Percentiles rank a stretch among this genome's conserved stretches.
Conservation (phyloP, 768 basidiomycete genomes). For the Kwoniella shandongensis region DNA sequence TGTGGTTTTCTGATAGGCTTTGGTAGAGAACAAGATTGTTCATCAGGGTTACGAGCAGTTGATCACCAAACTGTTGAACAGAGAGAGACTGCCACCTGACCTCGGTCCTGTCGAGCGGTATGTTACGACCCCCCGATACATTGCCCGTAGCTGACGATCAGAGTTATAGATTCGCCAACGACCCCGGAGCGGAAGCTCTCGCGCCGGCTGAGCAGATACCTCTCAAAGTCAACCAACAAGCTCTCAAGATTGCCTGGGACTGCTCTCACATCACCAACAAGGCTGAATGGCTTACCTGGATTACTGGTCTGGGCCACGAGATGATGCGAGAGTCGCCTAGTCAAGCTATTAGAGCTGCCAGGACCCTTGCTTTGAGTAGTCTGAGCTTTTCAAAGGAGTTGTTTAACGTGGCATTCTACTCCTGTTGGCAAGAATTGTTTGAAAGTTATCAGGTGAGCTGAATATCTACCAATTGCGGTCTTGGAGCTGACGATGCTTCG, state of each 20-base stretch:
- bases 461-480: neutral
- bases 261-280: slow-evolving; percentile 69
- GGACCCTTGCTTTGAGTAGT: slow-evolving; percentile 88
- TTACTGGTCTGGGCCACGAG: slow-evolving; percentile 86
- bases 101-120: slow-evolving; percentile 68
- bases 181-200: slow-evolving; percentile 45
- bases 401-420: slow-evolving; percentile 97
- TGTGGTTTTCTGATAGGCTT: slow-evolving; percentile 59
- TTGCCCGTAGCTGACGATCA: neutral
- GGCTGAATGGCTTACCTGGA: slow-evolving; percentile 90
- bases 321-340: slow-evolving; percentile 98
- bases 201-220: slow-evolving; percentile 72
- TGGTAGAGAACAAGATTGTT: slow-evolving; percentile 71
- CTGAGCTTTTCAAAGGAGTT: slow-evolving; percentile 87
- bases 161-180: slow-evolving; percentile 22
- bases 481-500: slow-evolving; percentile 20
- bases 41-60: slow-evolving; percentile 85
- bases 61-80: slow-evolving; percentile 82
- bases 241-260: slow-evolving; percentile 96
- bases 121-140: slow-evolving; percentile 33
- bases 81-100: slow-evolving; percentile 88
- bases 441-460: slow-evolving; percentile 88
- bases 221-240: slow-evolving; percentile 92
- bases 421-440: slow-evolving; percentile 94
- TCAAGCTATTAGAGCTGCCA: slow-evolving; percentile 94